Evolutionary conservation across 1,284 basidiomycete genomes (phyloP).

Genomic region (Schizophyllum commune): DNA sequence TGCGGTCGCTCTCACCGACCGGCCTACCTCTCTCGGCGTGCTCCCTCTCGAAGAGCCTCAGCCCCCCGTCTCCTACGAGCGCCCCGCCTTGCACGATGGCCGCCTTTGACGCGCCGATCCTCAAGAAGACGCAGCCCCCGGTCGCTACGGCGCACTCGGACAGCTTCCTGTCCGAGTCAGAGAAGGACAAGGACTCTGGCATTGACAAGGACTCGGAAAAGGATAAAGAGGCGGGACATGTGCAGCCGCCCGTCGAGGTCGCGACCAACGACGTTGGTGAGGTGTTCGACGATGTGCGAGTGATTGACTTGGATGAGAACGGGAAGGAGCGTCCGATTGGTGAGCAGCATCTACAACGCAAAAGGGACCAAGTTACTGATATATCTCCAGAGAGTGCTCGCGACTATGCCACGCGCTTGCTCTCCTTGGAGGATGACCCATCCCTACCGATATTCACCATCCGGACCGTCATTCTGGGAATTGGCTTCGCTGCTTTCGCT

Average conservation of each 20-base stretch:
- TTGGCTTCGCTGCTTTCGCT: slow-evolving; percentile 42
- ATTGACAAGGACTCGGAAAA: slow-evolving; percentile 12
- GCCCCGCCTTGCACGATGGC: neutral
- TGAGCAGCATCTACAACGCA: slow-evolving; percentile 11
- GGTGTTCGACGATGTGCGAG: slow-evolving; percentile 27
- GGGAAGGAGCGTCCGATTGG: slow-evolving; percentile 34
- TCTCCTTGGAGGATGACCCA: slow-evolving; percentile 48
- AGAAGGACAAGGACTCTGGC: slow-evolving; percentile 14
- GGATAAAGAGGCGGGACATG: neutral
- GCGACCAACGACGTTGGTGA: slow-evolving; percentile 13
- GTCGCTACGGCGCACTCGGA: slow-evolving; percentile 1
- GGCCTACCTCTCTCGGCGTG: neutral
- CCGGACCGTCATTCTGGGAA: slow-evolving; percentile 32
- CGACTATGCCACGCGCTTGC: slow-evolving; percentile 16
- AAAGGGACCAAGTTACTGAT: slow-evolving; percentile 28
- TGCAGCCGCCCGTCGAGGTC: neutral
- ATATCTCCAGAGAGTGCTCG: slow-evolving; percentile 34
- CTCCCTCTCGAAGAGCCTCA: neutral
- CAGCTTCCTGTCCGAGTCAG: slow-evolving; percentile 14
- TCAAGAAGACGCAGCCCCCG: neutral
- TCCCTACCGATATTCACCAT: slow-evolving; percentile 39
- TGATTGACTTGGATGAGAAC: slow-evolving; percentile 28
- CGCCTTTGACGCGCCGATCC: neutral
- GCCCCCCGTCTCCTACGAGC: neutral
- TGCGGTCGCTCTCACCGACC: neutral